Evolutionary conservation across 345 rosid species (phyloP), one percentile per base, ranked within the genome.

Genomic region (Citrus medica): DNA sequence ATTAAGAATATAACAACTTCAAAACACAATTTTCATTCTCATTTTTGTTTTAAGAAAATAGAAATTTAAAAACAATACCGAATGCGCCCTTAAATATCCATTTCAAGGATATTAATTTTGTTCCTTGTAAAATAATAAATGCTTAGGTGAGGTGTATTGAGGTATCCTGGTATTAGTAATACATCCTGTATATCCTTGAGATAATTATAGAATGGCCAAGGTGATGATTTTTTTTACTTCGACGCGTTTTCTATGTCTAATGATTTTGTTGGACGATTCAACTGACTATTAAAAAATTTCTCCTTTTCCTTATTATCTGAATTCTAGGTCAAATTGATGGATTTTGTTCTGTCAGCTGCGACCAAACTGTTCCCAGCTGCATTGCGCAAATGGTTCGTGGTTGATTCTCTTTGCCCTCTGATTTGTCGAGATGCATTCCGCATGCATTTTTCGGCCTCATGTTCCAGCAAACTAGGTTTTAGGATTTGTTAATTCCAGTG

Each of bases 401-500:
- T 55, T 63, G 24, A n/a, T 72, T 79, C 55, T 25, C 48, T 38
- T 5, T 25, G 71, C 33, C 76, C 35, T 25, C 3, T 33, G 17
- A 35, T 28, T 19, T 27, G 56, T 24, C 9, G 8, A 59, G 46
- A 48, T 60, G 67, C 78, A 66, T 17, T 24, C 74, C 19, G 56
- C 28, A 61, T 22, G 22, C 24, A 35, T 71, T 46, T 60, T 1
- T 24, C 46, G 25, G 28, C 64, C 67, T 78, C 38, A n/a, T 58
- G 67, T 78, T 73, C 59, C 59, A 56, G 64, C 79, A 16, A 53
- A 42, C 21, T 68, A 72, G 81, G 38, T 68, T 64, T 21, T 74
- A n/a, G 19, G 59, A 21, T 66, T 69, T 51, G 8, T 58, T 67
- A 24, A 53, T 32, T 27, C 22, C 53, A 32, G 28, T n/a, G 33